Base-by-base conservation (phyloP, 2,329 filamentous ascomycete genomes). In the Parastagonospora nodorum region DNA sequence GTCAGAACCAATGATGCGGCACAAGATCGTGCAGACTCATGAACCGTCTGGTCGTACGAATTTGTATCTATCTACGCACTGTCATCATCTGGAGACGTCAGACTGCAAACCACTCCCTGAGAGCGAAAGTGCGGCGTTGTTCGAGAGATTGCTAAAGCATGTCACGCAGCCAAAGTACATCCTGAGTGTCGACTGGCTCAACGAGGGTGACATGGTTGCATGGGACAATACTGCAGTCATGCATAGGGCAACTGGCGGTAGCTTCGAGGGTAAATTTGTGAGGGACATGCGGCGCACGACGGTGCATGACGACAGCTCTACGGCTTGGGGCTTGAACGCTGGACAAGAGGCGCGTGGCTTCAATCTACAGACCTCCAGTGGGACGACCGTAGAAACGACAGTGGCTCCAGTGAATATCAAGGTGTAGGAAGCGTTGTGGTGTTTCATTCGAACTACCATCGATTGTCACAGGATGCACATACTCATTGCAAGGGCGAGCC, bases 141-240 rank as follows among this genome's bases (percentile, higher is more conserved):
- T 78, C 2, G 64, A 74, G 10, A 65, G 53, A n/a, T 66, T 84
- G n/a, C 78, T 78, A 33, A 59, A 61, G 2, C 80, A 83, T 61
- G 77, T 74, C 0, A 78, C 76, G 5, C 77, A 81, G 67, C 64
- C 74, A 1, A 78, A 79, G 60, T 81, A 81, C 57, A 64, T 75
- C 0, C 50, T 79, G 7, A 74, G 69, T 5, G 73, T 84, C 3
- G 64, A 72, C 35, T 86, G 82, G 82, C 55, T 77, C 27, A 62
- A 77, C 7, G 60, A 69, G 0, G 77, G 80, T 0, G 83, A 85
- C 60, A 40, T 85, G 48, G 64, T 85, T 12, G 74, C 83, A 14
- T 86, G 84, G 83, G 83, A 86, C 58, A 86, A 86, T 62, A 80
- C 80, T 0, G 78, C 75, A 42, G 79, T 81, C 12, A 76, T 85